Percentiles rank a stretch among this genome's conserved stretches.
These are phyloP conservation scores for Tetracladium marchalianum DNA, from an alignment of 495 filamentous ascomycete species.

Conservation along the genomic window DNA sequence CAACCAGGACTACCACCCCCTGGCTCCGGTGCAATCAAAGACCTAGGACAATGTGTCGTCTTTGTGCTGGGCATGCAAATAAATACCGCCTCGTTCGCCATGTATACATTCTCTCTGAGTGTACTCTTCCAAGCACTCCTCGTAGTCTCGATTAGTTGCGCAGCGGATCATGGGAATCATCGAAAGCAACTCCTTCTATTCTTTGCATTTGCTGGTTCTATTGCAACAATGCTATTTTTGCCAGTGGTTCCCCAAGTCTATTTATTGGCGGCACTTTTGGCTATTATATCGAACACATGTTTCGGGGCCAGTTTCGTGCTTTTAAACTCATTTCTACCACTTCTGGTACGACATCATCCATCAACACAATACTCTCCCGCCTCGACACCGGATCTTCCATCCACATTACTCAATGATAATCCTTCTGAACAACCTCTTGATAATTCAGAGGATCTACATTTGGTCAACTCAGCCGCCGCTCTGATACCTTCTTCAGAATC, in stretches of 20 bases:
- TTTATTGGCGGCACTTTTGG: conserved; percentile 68
- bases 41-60: conserved; percentile 65
- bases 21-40: conserved; percentile 16
- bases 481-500: conserved; percentile 25
- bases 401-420: conserved; percentile 11
- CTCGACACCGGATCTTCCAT: conserved; percentile 21
- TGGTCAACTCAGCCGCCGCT: conserved; percentile 34
- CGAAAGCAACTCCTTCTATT: conserved; percentile 75
- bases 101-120: conserved; percentile 94
- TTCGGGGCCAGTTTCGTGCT: conserved; percentile 82
- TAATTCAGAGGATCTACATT: conserved; percentile 13
- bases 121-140: conserved; percentile 81
- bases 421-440: conserved; percentile 20
- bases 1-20: conserved; percentile 5
- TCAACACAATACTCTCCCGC: conserved; percentile 27
- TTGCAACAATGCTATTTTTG: conserved; percentile 83
- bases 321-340: conserved; percentile 73
- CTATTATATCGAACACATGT: conserved; percentile 83
- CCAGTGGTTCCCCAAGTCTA: conserved; percentile 64
- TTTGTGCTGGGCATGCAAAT: conserved; percentile 73
- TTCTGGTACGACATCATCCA: conserved; percentile 72
- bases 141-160: conserved; percentile 91
- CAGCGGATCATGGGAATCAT: conserved; percentile 90
- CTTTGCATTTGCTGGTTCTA: conserved; percentile 74
- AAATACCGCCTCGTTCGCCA: conserved; percentile 94